Conservation (phyloP, 169 alveolate genomes). For the Neospora caninum region DNA sequence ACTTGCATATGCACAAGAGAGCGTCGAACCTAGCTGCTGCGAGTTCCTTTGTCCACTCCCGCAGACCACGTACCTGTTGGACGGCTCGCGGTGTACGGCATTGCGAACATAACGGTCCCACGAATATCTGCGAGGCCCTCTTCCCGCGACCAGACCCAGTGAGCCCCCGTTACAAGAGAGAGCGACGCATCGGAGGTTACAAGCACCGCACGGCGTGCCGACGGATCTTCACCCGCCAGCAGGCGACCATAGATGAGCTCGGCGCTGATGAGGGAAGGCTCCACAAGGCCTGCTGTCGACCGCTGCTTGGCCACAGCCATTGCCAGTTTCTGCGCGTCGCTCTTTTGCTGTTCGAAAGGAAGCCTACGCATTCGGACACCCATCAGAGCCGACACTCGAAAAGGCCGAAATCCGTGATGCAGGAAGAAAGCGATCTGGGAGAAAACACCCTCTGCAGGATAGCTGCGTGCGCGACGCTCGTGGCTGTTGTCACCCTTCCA, state of each 20-base stretch:
- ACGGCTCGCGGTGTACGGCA: conserved; percentile 16
- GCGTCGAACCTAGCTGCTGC: too few relatives aligned
- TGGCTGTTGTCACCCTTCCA: too few relatives aligned
- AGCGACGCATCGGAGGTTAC: neutral
- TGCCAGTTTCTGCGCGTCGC: neutral
- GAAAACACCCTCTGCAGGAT: too few relatives aligned
- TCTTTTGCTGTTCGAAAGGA: neutral
- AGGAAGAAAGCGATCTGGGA: too few relatives aligned
- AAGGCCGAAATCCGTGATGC: too few relatives aligned
- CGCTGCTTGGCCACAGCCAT: conserved; percentile 1
- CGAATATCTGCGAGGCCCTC: conserved; percentile 27
- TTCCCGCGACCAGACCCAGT: conserved; percentile 35
- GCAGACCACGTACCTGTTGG: neutral
- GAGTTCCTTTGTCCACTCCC: too few relatives aligned
- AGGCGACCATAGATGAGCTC: conserved; percentile 20
- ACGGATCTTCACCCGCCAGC: neutral
- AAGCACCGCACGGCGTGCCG: conserved; percentile 2
- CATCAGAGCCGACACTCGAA: too few relatives aligned
- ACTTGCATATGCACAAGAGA: too few relatives aligned
- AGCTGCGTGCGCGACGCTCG: too few relatives aligned
- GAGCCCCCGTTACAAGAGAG: neutral
- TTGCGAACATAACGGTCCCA: conserved; percentile 1
- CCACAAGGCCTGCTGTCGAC: neutral
- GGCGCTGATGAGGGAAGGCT: neutral
- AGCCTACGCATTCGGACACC: neutral